Evolutionary conservation across 1,139 yeast genomes (phyloP).

Genomic region (Yamadazyma dushanensis): DNA sequence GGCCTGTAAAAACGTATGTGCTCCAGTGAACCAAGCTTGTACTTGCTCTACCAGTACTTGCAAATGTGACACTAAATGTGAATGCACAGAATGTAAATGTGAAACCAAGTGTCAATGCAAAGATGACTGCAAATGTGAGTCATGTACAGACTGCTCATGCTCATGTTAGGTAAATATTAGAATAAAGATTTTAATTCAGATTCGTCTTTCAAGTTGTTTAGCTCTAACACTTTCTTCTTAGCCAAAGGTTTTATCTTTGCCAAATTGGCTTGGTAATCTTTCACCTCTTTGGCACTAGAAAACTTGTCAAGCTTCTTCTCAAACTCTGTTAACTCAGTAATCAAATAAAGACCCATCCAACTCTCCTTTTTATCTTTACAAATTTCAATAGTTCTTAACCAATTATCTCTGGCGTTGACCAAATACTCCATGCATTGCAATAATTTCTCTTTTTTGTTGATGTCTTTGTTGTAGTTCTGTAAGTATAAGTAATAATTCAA

Average conservation of each 20-base stretch:
- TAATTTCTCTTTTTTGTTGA: slow-evolving; percentile 25
- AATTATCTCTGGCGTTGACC: slow-evolving; percentile 50
- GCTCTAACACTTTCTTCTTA: slow-evolving; percentile 21
- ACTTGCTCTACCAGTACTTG: slow-evolving; percentile 2
- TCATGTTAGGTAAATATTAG: slow-evolving; percentile 1
- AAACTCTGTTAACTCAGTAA: slow-evolving; percentile 24
- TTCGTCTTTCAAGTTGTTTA: slow-evolving; percentile 12
- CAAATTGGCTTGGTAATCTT: slow-evolving; percentile 22
- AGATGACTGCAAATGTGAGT: slow-evolving; percentile 4
- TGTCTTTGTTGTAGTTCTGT: slow-evolving; percentile 19
- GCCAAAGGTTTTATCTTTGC: slow-evolving; percentile 22
- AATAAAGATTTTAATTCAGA: slow-evolving; percentile 5
- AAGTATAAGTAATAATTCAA: slow-evolving; percentile 24
- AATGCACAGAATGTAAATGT: slow-evolving; percentile 7
- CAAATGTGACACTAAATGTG: slow-evolving; percentile 5
- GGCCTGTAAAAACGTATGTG: slow-evolving; percentile 4
- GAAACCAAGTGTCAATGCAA: slow-evolving; percentile 5
- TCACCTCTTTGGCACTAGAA: slow-evolving; percentile 20
- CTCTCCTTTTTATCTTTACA: slow-evolving; percentile 68
- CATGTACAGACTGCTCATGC: slow-evolving; percentile 2
- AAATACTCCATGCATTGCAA: slow-evolving; percentile 26
- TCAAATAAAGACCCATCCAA: slow-evolving; percentile 70
- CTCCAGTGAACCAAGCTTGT: slow-evolving; percentile 2
- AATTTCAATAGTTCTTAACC: slow-evolving; percentile 71
- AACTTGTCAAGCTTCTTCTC: slow-evolving; percentile 22